Conservation (phyloP, 345 rosid genomes). For the Geranium rotundifolium region DNA sequence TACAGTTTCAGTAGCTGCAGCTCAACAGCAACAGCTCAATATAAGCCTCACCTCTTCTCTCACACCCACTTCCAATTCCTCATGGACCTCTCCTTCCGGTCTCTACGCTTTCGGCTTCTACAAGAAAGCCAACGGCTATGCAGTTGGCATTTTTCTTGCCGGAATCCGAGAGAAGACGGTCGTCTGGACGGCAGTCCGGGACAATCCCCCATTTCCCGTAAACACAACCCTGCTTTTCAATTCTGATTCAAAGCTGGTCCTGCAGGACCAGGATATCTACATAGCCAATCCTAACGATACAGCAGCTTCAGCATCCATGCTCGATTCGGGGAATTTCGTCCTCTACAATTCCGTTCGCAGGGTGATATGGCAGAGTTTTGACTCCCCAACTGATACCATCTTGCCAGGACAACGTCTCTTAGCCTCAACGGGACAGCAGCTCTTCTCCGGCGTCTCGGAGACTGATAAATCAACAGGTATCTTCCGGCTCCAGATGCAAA, state of each 20-base stretch:
- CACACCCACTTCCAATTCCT: constrained; percentile 4
- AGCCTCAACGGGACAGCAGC: background rate
- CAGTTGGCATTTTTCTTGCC: constrained; percentile 19
- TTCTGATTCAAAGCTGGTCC: constrained; percentile 7
- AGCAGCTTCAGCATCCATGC: constrained; percentile 21
- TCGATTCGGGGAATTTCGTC: constrained; percentile 24
- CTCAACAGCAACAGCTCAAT: constrained; percentile 12
- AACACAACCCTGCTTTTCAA: constrained; percentile 9
- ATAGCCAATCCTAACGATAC: background rate
- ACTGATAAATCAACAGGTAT: constrained; percentile 9
- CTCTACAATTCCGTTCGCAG: constrained; percentile 12
- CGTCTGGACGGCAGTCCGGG: constrained; percentile 15
- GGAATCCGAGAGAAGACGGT: constrained; percentile 7
- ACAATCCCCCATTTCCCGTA: constrained; percentile 7
- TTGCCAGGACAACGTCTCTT: constrained; percentile 15
- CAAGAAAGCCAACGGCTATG: constrained; percentile 12
- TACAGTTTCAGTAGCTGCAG: constrained; percentile 1
- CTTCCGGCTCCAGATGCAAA: constrained; percentile 20
- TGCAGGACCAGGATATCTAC: constrained; percentile 1
- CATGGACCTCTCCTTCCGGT: constrained; percentile 29
- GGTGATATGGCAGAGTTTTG: constrained; percentile 22
- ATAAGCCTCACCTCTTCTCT: constrained; percentile 15
- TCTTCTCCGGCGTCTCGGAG: constrained; percentile 13
- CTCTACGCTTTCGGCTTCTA: constrained; percentile 27
- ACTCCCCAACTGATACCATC: constrained; percentile 15